Conservation (phyloP, 345 rosid species). For the Ricinus communis region DNA sequence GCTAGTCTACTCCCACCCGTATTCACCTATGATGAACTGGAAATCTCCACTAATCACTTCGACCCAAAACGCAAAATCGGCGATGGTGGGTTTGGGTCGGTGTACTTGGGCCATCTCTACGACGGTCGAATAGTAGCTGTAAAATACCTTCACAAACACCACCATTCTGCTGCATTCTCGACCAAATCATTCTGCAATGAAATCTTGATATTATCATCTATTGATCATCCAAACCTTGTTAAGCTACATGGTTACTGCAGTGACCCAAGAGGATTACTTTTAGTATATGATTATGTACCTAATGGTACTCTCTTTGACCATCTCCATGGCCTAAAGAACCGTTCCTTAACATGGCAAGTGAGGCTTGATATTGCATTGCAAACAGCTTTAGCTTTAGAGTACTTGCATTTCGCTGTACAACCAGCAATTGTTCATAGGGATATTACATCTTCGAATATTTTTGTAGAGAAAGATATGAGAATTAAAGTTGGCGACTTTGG, state of each 20-base stretch:
- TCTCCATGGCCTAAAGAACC: conserved; percentile 56
- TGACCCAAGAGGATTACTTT: conserved; percentile 88
- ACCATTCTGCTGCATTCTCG: conserved; percentile 44
- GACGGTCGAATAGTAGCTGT: conserved; percentile 81
- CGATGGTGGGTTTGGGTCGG: conserved; percentile 92
- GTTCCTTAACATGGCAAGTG: conserved; percentile 59
- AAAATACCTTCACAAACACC: conserved; percentile 75
- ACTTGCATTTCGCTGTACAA: conserved; percentile 60
- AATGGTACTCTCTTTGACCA: conserved; percentile 93
- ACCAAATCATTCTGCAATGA: conserved; percentile 87
- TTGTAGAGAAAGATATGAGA: conserved; percentile 79
- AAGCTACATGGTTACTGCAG: conserved; percentile 93
- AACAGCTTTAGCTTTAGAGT: conserved; percentile 70
- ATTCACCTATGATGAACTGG: conserved; percentile 88
- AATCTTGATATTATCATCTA: conserved; percentile 80
- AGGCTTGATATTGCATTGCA: conserved; percentile 81
- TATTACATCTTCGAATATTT: conserved; percentile 77
- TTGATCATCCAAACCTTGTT: conserved; percentile 79
- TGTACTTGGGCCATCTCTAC: conserved; percentile 65
- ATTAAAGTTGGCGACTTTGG: conserved; percentile 90
- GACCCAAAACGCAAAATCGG: conserved; percentile 83
- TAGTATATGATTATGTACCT: conserved; percentile 79
- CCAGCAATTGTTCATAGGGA: conserved; percentile 88
- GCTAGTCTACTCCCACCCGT: conserved; percentile 79
- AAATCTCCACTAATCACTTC: conserved; percentile 69